phyloP scores from a whole-genome alignment of 345 rosid genomes.

The Toxicodendron radicans region DNA sequence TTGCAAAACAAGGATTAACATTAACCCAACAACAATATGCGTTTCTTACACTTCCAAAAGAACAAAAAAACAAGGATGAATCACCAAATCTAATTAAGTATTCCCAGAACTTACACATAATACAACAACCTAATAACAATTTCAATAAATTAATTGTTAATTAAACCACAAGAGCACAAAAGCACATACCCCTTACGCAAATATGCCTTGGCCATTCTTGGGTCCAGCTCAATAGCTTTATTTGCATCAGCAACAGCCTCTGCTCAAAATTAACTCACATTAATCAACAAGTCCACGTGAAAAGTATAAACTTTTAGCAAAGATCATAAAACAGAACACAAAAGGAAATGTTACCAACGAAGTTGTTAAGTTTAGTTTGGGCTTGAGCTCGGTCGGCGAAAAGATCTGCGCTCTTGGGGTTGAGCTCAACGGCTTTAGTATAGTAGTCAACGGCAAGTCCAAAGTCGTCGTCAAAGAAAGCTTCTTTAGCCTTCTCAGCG shows the following conservation, averaged over 20 bases:
- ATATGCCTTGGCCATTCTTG: conserved; percentile 57
- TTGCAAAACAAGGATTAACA: background rate
- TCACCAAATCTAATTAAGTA: too few species aligned
- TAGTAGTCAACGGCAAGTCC: conserved; percentile 53
- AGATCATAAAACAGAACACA: background rate
- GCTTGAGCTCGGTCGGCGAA: conserved; percentile 80
- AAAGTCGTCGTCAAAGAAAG: conserved; percentile 66
- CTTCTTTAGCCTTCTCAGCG: conserved; percentile 55
- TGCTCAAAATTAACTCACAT: conserved; percentile 29
- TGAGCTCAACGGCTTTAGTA: conserved; percentile 57
- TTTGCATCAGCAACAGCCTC: conserved; percentile 79
- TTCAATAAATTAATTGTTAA: too few species aligned
- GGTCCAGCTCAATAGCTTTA: conserved; percentile 70
- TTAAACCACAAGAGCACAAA: background rate
- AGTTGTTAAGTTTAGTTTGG: conserved; percentile 52
- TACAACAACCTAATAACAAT: too few species aligned
- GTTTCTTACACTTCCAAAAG: too few species aligned
- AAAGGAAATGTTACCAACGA: conserved; percentile 39
- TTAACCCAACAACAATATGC: background rate
- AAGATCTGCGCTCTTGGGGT: conserved; percentile 52
- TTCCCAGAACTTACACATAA: too few species aligned
- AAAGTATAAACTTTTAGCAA: background rate
- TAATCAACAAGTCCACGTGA: background rate
- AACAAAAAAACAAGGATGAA: too few species aligned
- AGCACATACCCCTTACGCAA: conserved; percentile 67